These are phyloP conservation scores for Saxophila tyrrhenica DNA, from an alignment of 495 filamentous ascomycete species.

Conservation along the genomic window DNA sequence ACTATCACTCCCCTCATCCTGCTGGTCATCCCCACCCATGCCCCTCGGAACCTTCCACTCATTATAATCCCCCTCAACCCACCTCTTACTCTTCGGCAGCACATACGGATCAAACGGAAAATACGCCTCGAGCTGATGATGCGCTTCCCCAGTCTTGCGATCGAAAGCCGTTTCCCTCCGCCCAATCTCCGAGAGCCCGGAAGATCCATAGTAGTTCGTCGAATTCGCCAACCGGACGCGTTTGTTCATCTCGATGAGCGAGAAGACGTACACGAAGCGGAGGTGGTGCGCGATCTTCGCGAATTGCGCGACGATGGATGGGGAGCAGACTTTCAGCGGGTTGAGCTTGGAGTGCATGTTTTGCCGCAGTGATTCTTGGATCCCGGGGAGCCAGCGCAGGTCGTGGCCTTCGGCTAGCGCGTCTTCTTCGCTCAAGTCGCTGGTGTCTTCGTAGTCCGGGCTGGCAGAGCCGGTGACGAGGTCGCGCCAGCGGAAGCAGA, in stretches of 20 bases:
- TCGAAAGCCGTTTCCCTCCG: constrained; percentile 55
- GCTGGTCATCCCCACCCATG: constrained; percentile 43
- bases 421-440: constrained; percentile 44
- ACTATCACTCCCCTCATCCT: constrained; percentile 34
- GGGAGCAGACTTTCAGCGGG: constrained; percentile 92
- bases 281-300: constrained; percentile 75
- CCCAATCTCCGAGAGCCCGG: constrained; percentile 29
- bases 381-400: constrained; percentile 57
- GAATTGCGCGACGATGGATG: constrained; percentile 79
- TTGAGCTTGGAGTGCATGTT: constrained; percentile 82
- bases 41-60: constrained; percentile 72
- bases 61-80: constrained; percentile 77
- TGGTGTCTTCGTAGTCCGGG: constrained; percentile 35
- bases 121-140: constrained; percentile 73
- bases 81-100: constrained; percentile 68
- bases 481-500: constrained; percentile 96
- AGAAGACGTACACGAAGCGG: constrained; percentile 74
- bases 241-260: constrained; percentile 85
- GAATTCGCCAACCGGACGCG: constrained; percentile 53
- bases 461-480: constrained; percentile 49
- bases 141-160: constrained; percentile 49
- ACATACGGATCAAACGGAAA: constrained; percentile 97
- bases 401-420: constrained; percentile 48
- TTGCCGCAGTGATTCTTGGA: constrained; percentile 58
- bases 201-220: constrained; percentile 32